Evolutionary conservation across 495 filamentous ascomycete genomes (phyloP).

Genomic region (Baudoinia panamericana): DNA sequence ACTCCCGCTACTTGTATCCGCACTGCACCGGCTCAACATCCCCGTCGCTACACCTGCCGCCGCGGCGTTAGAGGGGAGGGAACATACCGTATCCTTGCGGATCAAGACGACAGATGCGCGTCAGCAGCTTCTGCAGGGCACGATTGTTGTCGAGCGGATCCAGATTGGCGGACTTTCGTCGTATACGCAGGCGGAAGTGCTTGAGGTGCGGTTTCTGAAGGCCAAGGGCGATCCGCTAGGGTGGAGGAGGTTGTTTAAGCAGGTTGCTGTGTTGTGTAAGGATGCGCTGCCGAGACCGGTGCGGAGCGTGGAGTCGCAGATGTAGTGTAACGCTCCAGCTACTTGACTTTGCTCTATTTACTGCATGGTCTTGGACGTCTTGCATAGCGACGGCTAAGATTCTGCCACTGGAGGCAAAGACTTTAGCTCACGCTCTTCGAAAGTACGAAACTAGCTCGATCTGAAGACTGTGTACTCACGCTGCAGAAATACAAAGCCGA

Average conservation of each 20-base stretch:
- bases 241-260: slow-evolving; percentile 96
- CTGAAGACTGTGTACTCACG: no score
- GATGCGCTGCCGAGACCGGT: slow-evolving; percentile 53
- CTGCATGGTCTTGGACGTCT: no score
- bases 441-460: no score
- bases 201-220: slow-evolving; percentile 88
- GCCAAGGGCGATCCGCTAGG: slow-evolving; percentile 90
- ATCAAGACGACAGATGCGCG: slow-evolving; percentile 67
- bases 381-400: no score
- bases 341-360: no score
- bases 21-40: slow-evolving; percentile 70
- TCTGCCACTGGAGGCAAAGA: no score
- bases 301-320: no score
- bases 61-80: slow-evolving; percentile 22
- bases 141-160: slow-evolving; percentile 66
- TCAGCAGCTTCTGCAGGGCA: slow-evolving; percentile 67
- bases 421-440: no score
- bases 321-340: no score
- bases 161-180: slow-evolving; percentile 26
- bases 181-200: slow-evolving; percentile 37
- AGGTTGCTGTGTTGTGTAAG: slow-evolving; percentile 67
- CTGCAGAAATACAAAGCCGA: no score
- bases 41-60: slow-evolving; percentile 47
- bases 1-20: slow-evolving; percentile 63
- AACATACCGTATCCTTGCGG: slow-evolving; percentile 42